These are phyloP conservation scores for Phoma herbarum DNA, from an alignment of 2,329 filamentous ascomycete genomes.

Conservation along the genomic window DNA sequence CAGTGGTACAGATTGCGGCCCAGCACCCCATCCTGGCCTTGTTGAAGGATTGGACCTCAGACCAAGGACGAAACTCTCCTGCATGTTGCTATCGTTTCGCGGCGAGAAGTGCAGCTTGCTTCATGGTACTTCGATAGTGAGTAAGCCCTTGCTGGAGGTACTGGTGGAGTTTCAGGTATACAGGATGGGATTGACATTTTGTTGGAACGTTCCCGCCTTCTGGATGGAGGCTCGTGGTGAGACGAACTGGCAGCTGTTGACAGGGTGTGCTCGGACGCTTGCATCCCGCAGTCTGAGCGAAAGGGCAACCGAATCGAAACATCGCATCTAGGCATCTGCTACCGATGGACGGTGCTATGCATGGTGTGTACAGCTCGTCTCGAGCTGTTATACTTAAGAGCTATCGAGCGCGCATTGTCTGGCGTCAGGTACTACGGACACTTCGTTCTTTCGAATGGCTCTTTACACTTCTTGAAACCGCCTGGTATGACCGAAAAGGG, in stretches of 20 bases:
- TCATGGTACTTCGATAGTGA: slow-evolving; percentile 10
- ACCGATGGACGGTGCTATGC: background rate
- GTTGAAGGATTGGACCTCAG: slow-evolving; percentile 15
- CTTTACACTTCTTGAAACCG: background rate
- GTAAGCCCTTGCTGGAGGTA: slow-evolving; percentile 23
- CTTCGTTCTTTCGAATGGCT: background rate
- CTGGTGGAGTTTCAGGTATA: slow-evolving; percentile 20
- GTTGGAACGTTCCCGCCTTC: slow-evolving; percentile 31
- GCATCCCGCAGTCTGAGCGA: slow-evolving; percentile 20
- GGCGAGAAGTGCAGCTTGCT: slow-evolving; percentile 22
- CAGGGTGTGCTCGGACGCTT: slow-evolving; percentile 35
- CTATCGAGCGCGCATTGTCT: background rate
- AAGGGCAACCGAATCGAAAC: slow-evolving; percentile 14
- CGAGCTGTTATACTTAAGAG: background rate
- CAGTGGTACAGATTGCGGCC: slow-evolving; percentile 12
- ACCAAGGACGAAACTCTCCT: slow-evolving; percentile 18
- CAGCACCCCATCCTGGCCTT: slow-evolving; percentile 12
- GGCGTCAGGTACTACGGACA: background rate
- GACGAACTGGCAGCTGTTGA: slow-evolving; percentile 25
- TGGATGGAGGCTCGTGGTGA: slow-evolving; percentile 27
- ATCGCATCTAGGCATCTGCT: slow-evolving; percentile 5
- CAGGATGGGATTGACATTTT: slow-evolving; percentile 19
- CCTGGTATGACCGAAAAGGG: background rate
- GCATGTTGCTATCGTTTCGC: slow-evolving; percentile 32
- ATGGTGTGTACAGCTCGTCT: background rate